Base-by-base conservation (phyloP, 1,284 basidiomycete genomes). In the Cerrena zonata region DNA sequence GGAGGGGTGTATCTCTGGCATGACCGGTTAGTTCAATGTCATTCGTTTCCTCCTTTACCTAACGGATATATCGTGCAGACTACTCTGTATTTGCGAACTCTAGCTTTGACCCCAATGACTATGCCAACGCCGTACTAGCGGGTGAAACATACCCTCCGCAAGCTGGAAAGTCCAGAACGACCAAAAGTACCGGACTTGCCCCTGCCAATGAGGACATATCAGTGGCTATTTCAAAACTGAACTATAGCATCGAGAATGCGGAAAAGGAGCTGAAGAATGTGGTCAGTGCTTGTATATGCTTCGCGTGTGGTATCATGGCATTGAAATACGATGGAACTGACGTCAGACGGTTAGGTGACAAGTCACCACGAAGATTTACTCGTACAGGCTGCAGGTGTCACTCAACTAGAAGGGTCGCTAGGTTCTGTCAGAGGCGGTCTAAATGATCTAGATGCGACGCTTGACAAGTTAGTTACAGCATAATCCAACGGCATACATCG, bases 91-190 rank as follows among this genome's bases (percentile, higher is more conserved):
- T 91, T 60, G 74, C 84, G 21, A 70, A 66, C 47, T 66, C 82
- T 4, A 73, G 81, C 39, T 96, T 95, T 66, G 86, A 94, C 64
- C 77, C 91, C 15, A 87, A 91, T 64, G 85, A 89, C 49, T 94
- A 94, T 64, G 91, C 92, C 3, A 93, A 92, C 65, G 83, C 90
- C 18, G 79, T 94, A 48, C 76, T 95, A 21, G 84, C 90, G 10
- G 87, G 89, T 23, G 84, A 90, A 57, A 66, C 80, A 0, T 91
- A 93, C 61, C 78, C 80, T 15, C 69, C 77, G 19, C 65, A 66
- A 60, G 22, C 61, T 5, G 64, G 52, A 38, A 59, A 57, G 45
- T 50, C 65, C 42, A 66, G 62, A 49, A 60, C 68, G 11, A 48
- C 62, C 5, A 73, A 74, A 53, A 59, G 65, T 22, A 57, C 71